phyloP scores from a whole-genome alignment of 768 basidiomycete genomes.

The Panaeolus cyanescens region DNA sequence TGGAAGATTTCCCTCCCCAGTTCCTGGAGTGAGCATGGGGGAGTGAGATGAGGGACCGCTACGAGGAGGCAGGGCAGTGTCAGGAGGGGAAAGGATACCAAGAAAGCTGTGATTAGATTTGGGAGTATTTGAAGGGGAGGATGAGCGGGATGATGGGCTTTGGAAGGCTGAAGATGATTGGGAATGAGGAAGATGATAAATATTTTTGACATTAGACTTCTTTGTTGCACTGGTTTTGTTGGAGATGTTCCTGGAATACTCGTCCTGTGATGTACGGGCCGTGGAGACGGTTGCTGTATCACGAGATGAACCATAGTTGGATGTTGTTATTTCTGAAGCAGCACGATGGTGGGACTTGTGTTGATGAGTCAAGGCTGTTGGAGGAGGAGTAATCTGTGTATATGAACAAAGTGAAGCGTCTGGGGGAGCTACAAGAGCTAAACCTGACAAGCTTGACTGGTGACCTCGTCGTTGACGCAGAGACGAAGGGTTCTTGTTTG shows the following conservation, averaged over 20 bases:
- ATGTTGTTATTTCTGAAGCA: slow-evolving; percentile 44
- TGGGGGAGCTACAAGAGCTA: slow-evolving; percentile 74
- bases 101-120: slow-evolving; percentile 9
- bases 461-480: slow-evolving; percentile 42
- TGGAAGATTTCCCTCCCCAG: slow-evolving; percentile 65
- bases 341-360: slow-evolving; percentile 42
- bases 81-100: slow-evolving; percentile 16
- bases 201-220: slow-evolving; percentile 14
- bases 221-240: slow-evolving; percentile 13
- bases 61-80: slow-evolving; percentile 10
- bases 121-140: slow-evolving; percentile 18
- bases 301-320: slow-evolving; percentile 29
- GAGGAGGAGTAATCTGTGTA: slow-evolving; percentile 53
- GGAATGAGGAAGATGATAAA: slow-evolving; percentile 13
- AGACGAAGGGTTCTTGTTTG: slow-evolving; percentile 30
- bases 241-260: slow-evolving; percentile 16
- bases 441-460: slow-evolving; percentile 43
- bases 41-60: slow-evolving; percentile 15
- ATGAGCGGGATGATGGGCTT: slow-evolving; percentile 26
- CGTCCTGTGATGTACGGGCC: slow-evolving; percentile 10
- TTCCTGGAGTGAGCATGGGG: slow-evolving; percentile 57
- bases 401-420: slow-evolving; percentile 60
- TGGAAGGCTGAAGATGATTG: slow-evolving; percentile 16
- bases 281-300: slow-evolving; percentile 33
- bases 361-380: slow-evolving; percentile 41